These are phyloP conservation scores for Aspergillus sclerotialis DNA, from an alignment of 2,329 filamentous ascomycete genomes.

Conservation along the genomic window DNA sequence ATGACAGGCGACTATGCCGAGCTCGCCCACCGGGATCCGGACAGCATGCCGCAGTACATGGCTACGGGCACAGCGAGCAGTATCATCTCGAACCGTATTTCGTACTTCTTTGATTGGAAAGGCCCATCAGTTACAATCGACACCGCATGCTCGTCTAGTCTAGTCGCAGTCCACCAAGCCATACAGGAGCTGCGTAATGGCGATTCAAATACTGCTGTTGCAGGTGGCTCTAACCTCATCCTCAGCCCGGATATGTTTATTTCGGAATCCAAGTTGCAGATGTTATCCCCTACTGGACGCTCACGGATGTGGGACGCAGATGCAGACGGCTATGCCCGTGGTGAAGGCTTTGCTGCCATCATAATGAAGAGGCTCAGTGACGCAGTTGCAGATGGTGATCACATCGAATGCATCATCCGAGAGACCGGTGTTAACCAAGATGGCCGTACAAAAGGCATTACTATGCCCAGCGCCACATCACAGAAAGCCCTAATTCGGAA, in stretches of 20 bases:
- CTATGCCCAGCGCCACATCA: neutral
- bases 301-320: slow-evolving; percentile 34
- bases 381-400: neutral
- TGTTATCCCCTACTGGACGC: slow-evolving; percentile 44
- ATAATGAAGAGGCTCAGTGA: neutral
- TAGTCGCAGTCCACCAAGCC: slow-evolving; percentile 5
- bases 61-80: slow-evolving; percentile 16
- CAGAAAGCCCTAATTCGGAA: neutral
- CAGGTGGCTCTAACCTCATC: slow-evolving; percentile 18
- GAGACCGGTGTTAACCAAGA: slow-evolving; percentile 1
- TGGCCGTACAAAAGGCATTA: neutral
- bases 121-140: neutral
- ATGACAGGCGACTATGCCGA: slow-evolving; percentile 17
- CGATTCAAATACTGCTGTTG: slow-evolving; percentile 15
- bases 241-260: slow-evolving; percentile 11
- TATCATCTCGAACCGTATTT: slow-evolving; percentile 1
- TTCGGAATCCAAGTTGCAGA: slow-evolving; percentile 15
- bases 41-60: slow-evolving; percentile 9
- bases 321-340: slow-evolving; percentile 1
- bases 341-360: neutral
- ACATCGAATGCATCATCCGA: slow-evolving; percentile 1
- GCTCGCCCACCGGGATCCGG: slow-evolving; percentile 9
- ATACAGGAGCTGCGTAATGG: slow-evolving; percentile 14
- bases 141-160: slow-evolving; percentile 1
- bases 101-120: slow-evolving; percentile 3